These are phyloP conservation scores for Quercus parvula DNA, from an alignment of 306 rosid species.

Conservation along the genomic window DNA sequence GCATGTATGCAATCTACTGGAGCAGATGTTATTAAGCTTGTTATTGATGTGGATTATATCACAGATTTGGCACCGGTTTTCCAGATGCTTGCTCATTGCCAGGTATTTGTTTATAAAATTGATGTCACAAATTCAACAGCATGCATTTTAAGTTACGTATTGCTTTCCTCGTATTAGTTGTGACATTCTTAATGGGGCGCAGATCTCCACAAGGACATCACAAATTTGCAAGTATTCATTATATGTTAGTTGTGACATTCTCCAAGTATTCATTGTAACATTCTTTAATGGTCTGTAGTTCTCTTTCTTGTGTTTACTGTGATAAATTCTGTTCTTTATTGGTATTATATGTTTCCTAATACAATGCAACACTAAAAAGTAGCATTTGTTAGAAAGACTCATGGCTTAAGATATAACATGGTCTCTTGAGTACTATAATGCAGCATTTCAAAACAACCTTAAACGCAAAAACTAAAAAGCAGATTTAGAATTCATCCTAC, in stretches of 20 bases:
- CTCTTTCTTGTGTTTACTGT: too few relatives aligned
- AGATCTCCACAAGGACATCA: too few relatives aligned
- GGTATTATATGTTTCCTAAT: not conserved
- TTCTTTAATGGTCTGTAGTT: too few relatives aligned
- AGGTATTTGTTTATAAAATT: conserved; percentile 17
- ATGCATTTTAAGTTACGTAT: not conserved
- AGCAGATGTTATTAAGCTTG: conserved; percentile 42
- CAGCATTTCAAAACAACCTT: not conserved
- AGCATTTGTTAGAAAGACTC: not conserved
- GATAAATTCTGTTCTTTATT: too few relatives aligned
- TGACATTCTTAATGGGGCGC: not conserved
- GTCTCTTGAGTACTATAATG: not conserved
- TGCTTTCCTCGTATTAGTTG: not conserved
- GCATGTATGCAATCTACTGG: conserved; percentile 32
- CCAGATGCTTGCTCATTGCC: conserved; percentile 25
- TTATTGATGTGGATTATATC: conserved; percentile 38
- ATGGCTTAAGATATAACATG: not conserved
- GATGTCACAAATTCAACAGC: not conserved
- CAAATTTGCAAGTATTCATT: too few relatives aligned
- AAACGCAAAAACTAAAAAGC: not conserved
- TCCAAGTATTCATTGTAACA: too few relatives aligned
- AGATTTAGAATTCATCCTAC: not conserved
- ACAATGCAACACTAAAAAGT: not conserved
- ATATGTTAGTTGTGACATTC: too few relatives aligned
- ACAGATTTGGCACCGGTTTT: conserved; percentile 35